These are phyloP conservation scores for Entomortierella beljakovae DNA, from an alignment of 192 early-diverging fungal genomes.

Conservation along the genomic window DNA sequence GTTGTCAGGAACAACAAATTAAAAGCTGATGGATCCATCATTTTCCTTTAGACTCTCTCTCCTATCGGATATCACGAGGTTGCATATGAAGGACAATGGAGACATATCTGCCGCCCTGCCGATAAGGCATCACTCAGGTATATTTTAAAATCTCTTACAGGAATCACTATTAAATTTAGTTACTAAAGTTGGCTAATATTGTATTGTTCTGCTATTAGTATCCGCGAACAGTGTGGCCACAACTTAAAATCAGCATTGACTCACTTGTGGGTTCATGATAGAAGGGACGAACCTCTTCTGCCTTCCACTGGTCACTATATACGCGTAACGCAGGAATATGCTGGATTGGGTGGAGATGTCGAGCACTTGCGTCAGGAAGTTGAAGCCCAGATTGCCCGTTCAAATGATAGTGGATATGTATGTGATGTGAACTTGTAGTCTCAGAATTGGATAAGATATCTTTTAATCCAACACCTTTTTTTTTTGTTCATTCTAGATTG, in stretches of 20 bases:
- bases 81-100: slow-evolving; percentile 80
- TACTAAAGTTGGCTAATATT: neutral
- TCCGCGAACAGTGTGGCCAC: slow-evolving; percentile 86
- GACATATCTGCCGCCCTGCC: slow-evolving; percentile 73
- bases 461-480: neutral
- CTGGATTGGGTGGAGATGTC: slow-evolving; percentile 89
- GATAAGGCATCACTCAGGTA: slow-evolving; percentile 71
- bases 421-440: neutral
- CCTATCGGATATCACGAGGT: slow-evolving; percentile 73
- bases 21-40: neutral
- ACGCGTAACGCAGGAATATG: slow-evolving; percentile 70
- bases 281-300: slow-evolving; percentile 80
- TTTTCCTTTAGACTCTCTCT: slow-evolving; percentile 54
- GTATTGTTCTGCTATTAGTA: slow-evolving; percentile 42
- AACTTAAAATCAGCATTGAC: slow-evolving; percentile 83
- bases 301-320: slow-evolving; percentile 77
- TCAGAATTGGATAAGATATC: neutral
- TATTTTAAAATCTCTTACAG: slow-evolving; percentile 1
- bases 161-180: neutral
- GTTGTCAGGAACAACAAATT: neutral
- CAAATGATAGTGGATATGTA: slow-evolving; percentile 69
- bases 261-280: slow-evolving; percentile 75
- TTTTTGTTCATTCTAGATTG: slow-evolving; percentile 39
- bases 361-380: slow-evolving; percentile 76
- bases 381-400: slow-evolving; percentile 72